These are phyloP conservation scores for Fusarium avenaceum DNA, from an alignment of 2,329 filamentous ascomycete genomes.

Conservation along the genomic window DNA sequence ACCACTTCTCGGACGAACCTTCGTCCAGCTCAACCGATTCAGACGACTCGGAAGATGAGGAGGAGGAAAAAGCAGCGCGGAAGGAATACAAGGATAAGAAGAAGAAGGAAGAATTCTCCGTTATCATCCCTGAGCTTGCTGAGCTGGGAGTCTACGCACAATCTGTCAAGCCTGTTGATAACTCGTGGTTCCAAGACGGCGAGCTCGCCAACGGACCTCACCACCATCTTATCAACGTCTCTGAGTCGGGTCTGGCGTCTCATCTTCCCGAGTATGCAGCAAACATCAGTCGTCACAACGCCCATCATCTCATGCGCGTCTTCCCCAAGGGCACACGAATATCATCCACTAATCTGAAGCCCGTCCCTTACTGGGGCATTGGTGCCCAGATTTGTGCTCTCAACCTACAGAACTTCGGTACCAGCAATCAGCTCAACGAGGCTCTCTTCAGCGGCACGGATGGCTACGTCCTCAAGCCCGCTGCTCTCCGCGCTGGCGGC, in stretches of 20 bases:
- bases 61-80: conserved; percentile 61
- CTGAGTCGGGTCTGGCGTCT: conserved; percentile 69
- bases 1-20: conserved; percentile 68
- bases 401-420: conserved; percentile 78
- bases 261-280: conserved; percentile 64
- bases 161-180: conserved; percentile 75
- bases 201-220: conserved; percentile 69
- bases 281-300: conserved; percentile 70
- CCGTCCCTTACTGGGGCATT: conserved; percentile 74
- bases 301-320: conserved; percentile 76
- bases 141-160: conserved; percentile 77
- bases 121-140: conserved; percentile 75
- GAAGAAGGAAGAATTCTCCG: conserved; percentile 59
- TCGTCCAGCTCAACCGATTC: conserved; percentile 54
- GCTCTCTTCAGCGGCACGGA: conserved; percentile 75
- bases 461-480: conserved; percentile 76
- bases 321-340: conserved; percentile 78
- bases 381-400: conserved; percentile 78
- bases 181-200: conserved; percentile 72
- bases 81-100: conserved; percentile 68
- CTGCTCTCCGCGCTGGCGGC: conserved; percentile 68
- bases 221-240: conserved; percentile 77
- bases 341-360: conserved; percentile 73
- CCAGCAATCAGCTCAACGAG: conserved; percentile 76
- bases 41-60: conserved; percentile 56